These are phyloP conservation scores for Gillenia trifoliata DNA, from an alignment of 306 rosid genomes.

Conservation along the genomic window DNA sequence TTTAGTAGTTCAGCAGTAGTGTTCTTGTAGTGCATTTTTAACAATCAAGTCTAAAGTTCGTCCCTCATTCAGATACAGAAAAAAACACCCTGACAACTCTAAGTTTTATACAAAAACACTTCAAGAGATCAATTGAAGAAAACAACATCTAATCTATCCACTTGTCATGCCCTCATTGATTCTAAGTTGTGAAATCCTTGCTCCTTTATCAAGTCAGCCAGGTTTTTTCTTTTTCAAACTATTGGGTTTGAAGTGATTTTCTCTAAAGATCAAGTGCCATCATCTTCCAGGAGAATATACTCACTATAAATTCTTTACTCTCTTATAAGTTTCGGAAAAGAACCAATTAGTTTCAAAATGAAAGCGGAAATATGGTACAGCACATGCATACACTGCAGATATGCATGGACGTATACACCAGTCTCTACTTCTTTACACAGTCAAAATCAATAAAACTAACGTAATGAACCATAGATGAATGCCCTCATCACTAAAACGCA, in stretches of 20 bases:
- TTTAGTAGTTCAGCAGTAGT: too few species aligned
- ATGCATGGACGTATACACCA: not conserved
- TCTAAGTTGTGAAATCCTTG: too few species aligned
- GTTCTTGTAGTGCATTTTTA: too few species aligned
- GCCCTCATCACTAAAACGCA: not conserved
- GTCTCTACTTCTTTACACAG: not conserved
- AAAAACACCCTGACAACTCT: too few species aligned
- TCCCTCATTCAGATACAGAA: too few species aligned
- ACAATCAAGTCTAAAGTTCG: too few species aligned
- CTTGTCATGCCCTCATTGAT: too few species aligned
- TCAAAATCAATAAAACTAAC: not conserved
- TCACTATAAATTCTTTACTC: not conserved
- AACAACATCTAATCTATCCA: too few species aligned
- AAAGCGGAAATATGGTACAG: not conserved
- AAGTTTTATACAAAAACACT: too few species aligned
- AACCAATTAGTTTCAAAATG: not conserved
- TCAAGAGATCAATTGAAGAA: too few species aligned
- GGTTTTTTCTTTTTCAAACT: too few species aligned
- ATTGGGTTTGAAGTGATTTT: too few species aligned
- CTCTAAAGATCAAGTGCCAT: not conserved
- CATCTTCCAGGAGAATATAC: not conserved
- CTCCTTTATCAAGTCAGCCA: not conserved
- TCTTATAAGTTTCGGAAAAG: not conserved
- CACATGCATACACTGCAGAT: not conserved
- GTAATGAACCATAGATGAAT: not conserved